Base-by-base conservation (phyloP, 192 early-diverging fungal genomes). In the Coemansia sp. region DNA sequence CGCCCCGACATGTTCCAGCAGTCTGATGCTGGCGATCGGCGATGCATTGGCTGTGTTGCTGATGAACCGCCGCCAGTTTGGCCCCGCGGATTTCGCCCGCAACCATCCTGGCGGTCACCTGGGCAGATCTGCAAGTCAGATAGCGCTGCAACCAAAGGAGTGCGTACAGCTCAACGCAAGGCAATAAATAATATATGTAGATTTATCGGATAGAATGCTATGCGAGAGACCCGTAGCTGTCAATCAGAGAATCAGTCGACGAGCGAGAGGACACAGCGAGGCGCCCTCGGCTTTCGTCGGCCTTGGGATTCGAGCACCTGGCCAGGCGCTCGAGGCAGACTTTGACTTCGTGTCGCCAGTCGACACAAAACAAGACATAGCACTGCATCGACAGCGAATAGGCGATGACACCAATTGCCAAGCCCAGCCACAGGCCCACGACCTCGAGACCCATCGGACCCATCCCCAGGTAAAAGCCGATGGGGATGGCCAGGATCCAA, bases 371-470 rank as follows among this genome's bases (percentile, higher is more conserved):
- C 11, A 74, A 40, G 11, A 85, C 66, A 48, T 66, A 77, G 64
- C 66, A 73, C 59, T 78, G 71, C 48, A 77, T 72, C 33, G 68
- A 44, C 7, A 74, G 62, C 17, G 74, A 77, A 44, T 68, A 74
- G 6, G 48, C 63, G 41, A 81, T 69, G 13, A 85, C 75, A 19
- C 72, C 91, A 13, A 84, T 61, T 34, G 81, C 84, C 36, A 90
- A 62, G 9, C 88, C 87, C 2, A 72, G 33, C 87, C 90, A 93
- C 19, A 93, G 67, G 8, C 91, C 91, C 10, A 79, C 73, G 11
- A 89, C 78, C 44, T 77, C 66, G 34, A 77, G 59, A 3, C 60
- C 35, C n/a, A 57, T 68, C 3, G 75, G 59, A 0, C 88, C 88
- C 71, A 84, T 72, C 2, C 79, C 84, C 31, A 87, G 60, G 50